phyloP scores from a whole-genome alignment of 768 basidiomycete species.

The Tephrocybe sp. region DNA sequence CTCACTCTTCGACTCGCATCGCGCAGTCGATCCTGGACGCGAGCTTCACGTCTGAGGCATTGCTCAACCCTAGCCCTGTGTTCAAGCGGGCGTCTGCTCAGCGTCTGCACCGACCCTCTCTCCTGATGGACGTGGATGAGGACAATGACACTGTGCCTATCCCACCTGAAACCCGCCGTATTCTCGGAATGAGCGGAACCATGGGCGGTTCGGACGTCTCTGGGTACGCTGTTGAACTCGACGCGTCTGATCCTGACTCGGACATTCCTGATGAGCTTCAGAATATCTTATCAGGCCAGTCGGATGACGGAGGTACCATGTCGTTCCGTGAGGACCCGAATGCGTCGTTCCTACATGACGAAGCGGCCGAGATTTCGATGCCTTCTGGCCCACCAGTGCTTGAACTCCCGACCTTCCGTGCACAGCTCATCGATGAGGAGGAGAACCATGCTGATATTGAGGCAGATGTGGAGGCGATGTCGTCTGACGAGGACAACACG shows the following conservation, averaged over 20 bases:
- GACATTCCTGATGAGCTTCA: constrained; percentile 83
- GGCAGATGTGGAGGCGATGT: constrained; percentile 29
- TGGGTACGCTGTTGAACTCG: constrained; percentile 42
- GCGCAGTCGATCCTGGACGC: constrained; percentile 4
- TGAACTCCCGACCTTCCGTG: constrained; percentile 40
- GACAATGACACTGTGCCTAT: constrained; percentile 34
- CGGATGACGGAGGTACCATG: constrained; percentile 41
- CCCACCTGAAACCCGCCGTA: constrained; percentile 49
- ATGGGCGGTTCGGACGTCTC: constrained; percentile 62
- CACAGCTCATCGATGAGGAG: constrained; percentile 45
- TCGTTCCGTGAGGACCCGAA: constrained; percentile 37
- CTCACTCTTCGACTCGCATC: constrained; percentile 25
- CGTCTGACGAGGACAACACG: constrained; percentile 65
- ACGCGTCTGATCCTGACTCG: constrained; percentile 66
- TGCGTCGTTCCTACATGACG: constrained; percentile 42
- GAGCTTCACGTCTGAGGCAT: constrained; percentile 9
- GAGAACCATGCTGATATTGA: constrained; percentile 40
- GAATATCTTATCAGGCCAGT: constrained; percentile 48
- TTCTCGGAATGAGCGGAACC: constrained; percentile 66
- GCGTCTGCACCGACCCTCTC: constrained; percentile 24
- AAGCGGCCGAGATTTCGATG: constrained; percentile 33
- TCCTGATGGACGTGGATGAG: constrained; percentile 19
- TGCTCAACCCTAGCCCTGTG: constrained; percentile 28
- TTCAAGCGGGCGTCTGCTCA: constrained; percentile 33
- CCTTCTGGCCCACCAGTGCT: constrained; percentile 19